These are phyloP conservation scores for Penicillium sp. DNA, from an alignment of 2,329 filamentous ascomycete genomes.

Conservation along the genomic window DNA sequence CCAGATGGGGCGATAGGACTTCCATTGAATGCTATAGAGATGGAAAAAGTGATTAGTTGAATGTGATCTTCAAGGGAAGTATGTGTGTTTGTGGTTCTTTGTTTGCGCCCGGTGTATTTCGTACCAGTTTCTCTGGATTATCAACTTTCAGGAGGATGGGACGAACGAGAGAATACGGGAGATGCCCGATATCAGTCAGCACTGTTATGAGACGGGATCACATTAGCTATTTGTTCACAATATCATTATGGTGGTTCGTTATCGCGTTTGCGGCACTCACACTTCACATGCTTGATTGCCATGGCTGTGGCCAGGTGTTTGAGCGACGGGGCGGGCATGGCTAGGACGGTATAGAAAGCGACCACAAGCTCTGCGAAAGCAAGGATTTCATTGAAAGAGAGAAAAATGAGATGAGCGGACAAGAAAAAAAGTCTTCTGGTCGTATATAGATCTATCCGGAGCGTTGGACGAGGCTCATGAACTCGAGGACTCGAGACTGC, in stretches of 20 bases:
- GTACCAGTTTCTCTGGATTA: slow-evolving; percentile 71
- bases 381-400: slow-evolving; percentile 20
- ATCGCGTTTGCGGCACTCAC: slow-evolving; percentile 25
- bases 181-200: slow-evolving; percentile 70
- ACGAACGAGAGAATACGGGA: slow-evolving; percentile 66
- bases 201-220: slow-evolving; percentile 33
- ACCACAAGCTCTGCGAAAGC: slow-evolving; percentile 1
- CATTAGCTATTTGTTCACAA: background rate
- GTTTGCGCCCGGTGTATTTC: slow-evolving; percentile 15
- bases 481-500: background rate
- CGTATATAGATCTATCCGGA: background rate
- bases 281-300: slow-evolving; percentile 41
- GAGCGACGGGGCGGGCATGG: slow-evolving; percentile 39
- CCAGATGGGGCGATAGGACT: slow-evolving; percentile 72
- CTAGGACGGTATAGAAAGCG: slow-evolving; percentile 13
- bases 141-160: slow-evolving; percentile 72
- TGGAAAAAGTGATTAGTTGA: background rate
- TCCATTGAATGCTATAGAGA: slow-evolving; percentile 61
- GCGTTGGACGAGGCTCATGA: background rate
- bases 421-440: background rate
- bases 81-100: background rate
- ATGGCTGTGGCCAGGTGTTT: slow-evolving; percentile 37
- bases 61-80: background rate
- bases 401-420: background rate
- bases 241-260: background rate